Evolutionary conservation across 2,329 filamentous ascomycete species (phyloP), one percentile per base, ranked within the genome.

Genomic region (Pestalotiopsis sp.): DNA sequence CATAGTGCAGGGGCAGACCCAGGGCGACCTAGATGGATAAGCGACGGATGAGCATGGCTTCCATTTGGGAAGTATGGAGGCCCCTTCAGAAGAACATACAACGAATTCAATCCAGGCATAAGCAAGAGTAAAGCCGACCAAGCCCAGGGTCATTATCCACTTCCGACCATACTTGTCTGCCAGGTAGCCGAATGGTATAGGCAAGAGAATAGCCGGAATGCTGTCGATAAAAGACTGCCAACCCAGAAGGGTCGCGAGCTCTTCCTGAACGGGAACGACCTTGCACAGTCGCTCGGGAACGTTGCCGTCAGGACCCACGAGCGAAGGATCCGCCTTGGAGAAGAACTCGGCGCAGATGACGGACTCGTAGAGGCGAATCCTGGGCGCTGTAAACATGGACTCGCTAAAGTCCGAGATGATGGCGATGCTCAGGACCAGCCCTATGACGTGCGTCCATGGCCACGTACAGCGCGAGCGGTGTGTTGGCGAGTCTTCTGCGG

Each of bases 351-450:
- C 61, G 62, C 71, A 72, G 41, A 64, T 45, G 41, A 72, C 67
- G 36, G 71, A 71, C 49, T 72, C 71, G 65, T 69, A 70, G 31
- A 72, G 70, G 20, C 70, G 70, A 13, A 71, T 45, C 65, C 69
- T 62, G 9, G 71, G 71, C 7, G 71, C 71, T 1, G 41, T 25
- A n/a, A 63, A 71, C 39, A 72, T 67, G 63, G 60, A 72, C 14
- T 70, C 69, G n/a, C 69, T 67, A 39, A 69, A 59, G 31, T 70
- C 69, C 6, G 58, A 36, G 17, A 69, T 38, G 25, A 70, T 56
- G 17, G 69, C 67, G 63, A 70, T 17, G 9, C 23, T 36, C 5
- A 69, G 67, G n/a, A 57, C 57, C 11, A 31, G 23, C 7, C 59
- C 25, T 14, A 70, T 59, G 36, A 70, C 63, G 49, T 70, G 67